A percentile compares a stretch with the other conserved stretches of the same genome.
phyloP scores from a whole-genome alignment of 139 green algal species.

The Chlamydomonas sphaeroides region DNA sequence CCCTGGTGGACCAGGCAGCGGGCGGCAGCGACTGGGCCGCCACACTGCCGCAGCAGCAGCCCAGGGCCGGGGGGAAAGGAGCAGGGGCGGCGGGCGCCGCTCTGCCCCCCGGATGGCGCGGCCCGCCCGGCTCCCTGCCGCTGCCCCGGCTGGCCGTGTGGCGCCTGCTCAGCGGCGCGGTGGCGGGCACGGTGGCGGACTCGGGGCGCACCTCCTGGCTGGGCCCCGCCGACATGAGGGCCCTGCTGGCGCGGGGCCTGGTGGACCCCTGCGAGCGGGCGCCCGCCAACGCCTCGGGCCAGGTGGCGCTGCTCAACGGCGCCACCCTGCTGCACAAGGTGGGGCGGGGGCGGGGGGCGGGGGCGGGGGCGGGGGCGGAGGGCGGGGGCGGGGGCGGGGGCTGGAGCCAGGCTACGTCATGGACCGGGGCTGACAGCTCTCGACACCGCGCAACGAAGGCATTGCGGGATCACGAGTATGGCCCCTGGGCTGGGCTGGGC shows the following conservation, averaged over 20 bases:
- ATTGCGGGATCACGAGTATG: too few species aligned
- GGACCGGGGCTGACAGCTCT: too few species aligned
- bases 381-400: not conserved
- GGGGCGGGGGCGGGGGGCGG: not conserved
- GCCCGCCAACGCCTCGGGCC: not conserved
- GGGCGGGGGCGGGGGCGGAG: not conserved
- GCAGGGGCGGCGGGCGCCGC: not conserved
- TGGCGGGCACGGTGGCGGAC: not conserved
- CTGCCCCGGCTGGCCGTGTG: conserved; percentile 14
- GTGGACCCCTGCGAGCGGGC: not conserved
- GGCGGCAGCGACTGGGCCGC: too few species aligned
- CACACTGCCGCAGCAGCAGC: not conserved
- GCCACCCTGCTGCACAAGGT: conserved; percentile 36
- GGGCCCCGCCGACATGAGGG: not conserved
- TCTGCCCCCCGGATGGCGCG: not conserved
- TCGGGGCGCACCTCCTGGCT: not conserved
- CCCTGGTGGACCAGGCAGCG: not conserved
- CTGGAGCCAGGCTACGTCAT: too few species aligned
- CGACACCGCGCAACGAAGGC: too few species aligned
- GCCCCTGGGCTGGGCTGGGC: too few species aligned
- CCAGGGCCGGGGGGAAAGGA: too few species aligned
- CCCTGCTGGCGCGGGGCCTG: conserved; percentile 15
- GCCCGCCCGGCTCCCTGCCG: not conserved
- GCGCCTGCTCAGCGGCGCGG: not conserved
- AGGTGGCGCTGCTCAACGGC: not conserved